Percentiles rank a stretch among this genome's conserved stretches.
phyloP scores from a whole-genome alignment of 2,329 filamentous ascomycete species.

The Trichoderma harzianum region DNA sequence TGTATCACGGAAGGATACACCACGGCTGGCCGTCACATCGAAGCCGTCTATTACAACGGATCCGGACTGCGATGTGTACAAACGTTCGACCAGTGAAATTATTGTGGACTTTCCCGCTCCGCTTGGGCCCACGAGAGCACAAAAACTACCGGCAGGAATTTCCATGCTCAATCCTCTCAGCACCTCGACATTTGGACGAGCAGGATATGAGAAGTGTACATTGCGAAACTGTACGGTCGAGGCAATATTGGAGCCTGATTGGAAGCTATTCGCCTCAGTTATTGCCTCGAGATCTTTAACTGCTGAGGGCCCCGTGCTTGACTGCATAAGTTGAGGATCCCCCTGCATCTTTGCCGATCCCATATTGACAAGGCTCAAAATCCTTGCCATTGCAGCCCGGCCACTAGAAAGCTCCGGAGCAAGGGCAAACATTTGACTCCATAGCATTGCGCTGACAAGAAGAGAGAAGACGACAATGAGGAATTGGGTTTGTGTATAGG shows the following conservation, averaged over 20 bases:
- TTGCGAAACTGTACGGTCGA: conserved; percentile 41
- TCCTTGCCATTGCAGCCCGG: conserved; percentile 47
- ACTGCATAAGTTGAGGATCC: too few relatives aligned
- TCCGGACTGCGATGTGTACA: conserved; percentile 51
- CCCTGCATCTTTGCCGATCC: not conserved
- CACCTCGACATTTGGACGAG: not conserved
- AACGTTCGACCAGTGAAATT: conserved; percentile 47
- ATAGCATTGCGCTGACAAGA: conserved; percentile 59
- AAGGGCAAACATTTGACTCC: conserved; percentile 62
- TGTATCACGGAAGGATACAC: conserved; percentile 38
- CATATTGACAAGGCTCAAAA: conserved; percentile 35
- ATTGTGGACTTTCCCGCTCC: conserved; percentile 47
- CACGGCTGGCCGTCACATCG: not conserved
- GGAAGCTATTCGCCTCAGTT: not conserved
- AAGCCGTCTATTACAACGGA: conserved; percentile 45
- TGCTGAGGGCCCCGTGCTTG: too few relatives aligned
- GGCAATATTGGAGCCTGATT: conserved; percentile 36
- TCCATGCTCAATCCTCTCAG: conserved; percentile 27
- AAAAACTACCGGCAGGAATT: conserved; percentile 38
- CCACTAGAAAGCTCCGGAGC: conserved; percentile 62
- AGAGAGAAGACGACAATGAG: conserved; percentile 61
- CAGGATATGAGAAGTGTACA: conserved; percentile 19
- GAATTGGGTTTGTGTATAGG: conserved; percentile 55
- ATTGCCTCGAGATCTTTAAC: not conserved
- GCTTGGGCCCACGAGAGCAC: conserved; percentile 42